Base-by-base conservation (phyloP, 2,329 filamentous ascomycete species). In the Exophiala sideris region DNA sequence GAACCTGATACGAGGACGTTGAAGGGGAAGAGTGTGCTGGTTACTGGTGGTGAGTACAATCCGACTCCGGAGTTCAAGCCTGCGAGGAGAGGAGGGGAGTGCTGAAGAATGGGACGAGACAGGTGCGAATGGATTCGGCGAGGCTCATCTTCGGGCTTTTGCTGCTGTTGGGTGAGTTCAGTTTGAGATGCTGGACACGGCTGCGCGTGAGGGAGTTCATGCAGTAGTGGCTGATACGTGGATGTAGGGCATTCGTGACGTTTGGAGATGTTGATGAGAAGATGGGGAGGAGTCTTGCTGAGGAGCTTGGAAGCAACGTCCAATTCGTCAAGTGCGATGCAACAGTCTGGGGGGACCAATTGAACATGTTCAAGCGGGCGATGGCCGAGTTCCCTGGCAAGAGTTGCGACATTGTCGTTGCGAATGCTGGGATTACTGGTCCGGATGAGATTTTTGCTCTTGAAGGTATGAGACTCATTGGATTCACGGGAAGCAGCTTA, bases 371-470 rank as follows among this genome's bases (percentile, higher is more conserved):
- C 73, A 79, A 80, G 45, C 69, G 76, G 48, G 83, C 83, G 3
- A 70, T 75, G 39, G 71, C 72, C 48, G 68, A 80, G 50, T 83
- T 80, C 54, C 75, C 74, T 0, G 73, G 78, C 45, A 75, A 76
- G n/a, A 76, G 76, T 11, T 77, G 87, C 58, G 82, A 87, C 67
- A 73, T 77, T 11, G 83, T 86, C 2, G 81, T 87, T 39, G 82
- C 84, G 56, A 87, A 86, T 64, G 85, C 85, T 0, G 85, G 85
- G 44, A 79, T 87, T 60, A 72, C 76, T 38, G 76, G 77, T 21
- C 65, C 66, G 39, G 52, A 48, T 33, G 54, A 67, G 32, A 54
- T 70, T 18, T 67, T 64, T 50, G 44, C 45, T 0, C 59, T 59
- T 36, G 44, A 52, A 33, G 57, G 61, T 49, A n/a, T 34, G 60